Evolutionary conservation across 192 early-diverging fungal genomes (phyloP), one percentile per base, ranked within the genome.

Genomic region (Rhizophagus prolifer): DNA sequence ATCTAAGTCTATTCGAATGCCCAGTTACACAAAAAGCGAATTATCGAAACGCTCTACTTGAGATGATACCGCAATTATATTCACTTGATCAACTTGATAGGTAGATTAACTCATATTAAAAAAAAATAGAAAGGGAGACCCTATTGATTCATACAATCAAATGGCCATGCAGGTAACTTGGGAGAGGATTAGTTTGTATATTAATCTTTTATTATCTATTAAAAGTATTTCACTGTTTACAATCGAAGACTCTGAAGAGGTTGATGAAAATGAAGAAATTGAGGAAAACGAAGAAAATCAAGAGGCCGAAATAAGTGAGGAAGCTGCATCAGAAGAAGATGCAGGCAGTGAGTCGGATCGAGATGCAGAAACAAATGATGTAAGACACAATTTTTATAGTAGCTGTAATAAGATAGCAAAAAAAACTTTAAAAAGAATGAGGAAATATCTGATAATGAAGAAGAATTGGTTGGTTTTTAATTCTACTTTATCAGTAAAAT

Each of bases 41-140:
- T 26, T 85, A 83, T 62, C 84, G 84, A 47, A 80, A 81, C 25
- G 80, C 60, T 13, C 69, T 85, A 28, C 81, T 85, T 65, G 50
- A 82, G 25, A 44, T 76, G 21, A 50, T 85, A 23, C 81, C 84
- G 16, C 80, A 85, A 54, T 76, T 85, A 65, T 72, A 80, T 71
- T 78, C 82, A 12, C 72, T 85, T 34, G 84, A 85, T 73, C 80
- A 78, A 10, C 34, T 78, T 31, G 82, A 83, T 69, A 77, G 80
- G 83, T 84, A 79, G 54, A 64, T 41, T 28, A 54, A 34, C 28
- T 23, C 31, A 44, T 25, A 28, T 1, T 26, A 19, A n/a, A n/a
- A n/a, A n/a, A n/a, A n/a, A 65, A 41, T 47, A 60, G 72, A n/a
- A 23, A 54, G 19, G 59, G 74, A 19, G 25, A 44, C 21, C n/a